Conservation (phyloP, 1,139 yeast genomes). For the Hansenula sp. region DNA sequence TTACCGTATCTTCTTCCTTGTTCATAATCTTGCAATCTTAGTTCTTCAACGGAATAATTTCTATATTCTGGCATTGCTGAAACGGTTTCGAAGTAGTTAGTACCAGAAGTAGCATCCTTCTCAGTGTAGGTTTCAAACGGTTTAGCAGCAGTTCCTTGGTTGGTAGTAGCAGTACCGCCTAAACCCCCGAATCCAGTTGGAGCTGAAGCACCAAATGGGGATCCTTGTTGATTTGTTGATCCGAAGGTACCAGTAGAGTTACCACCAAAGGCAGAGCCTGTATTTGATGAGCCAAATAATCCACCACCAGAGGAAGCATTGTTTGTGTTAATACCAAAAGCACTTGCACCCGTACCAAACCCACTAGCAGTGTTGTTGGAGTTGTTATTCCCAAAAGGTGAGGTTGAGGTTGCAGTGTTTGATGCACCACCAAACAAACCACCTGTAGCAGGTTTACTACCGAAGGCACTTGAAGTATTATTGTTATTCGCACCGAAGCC, state of each 20-base stretch:
- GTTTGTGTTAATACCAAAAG: slow-evolving; percentile 31
- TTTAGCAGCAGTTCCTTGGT: slow-evolving; percentile 69
- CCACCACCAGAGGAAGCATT: slow-evolving; percentile 24
- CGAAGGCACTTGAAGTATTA: slow-evolving; percentile 28
- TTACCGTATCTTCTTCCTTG: slow-evolving; percentile 26
- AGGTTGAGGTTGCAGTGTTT: slow-evolving; percentile 23
- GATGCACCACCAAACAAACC: slow-evolving; percentile 33
- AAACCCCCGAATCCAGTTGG: slow-evolving; percentile 29
- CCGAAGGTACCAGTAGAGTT: slow-evolving; percentile 16
- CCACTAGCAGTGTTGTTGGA: slow-evolving; percentile 21
- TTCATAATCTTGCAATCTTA: slow-evolving; percentile 84
- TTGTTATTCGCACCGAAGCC: slow-evolving; percentile 18
- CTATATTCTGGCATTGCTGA: slow-evolving; percentile 88
- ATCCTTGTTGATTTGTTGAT: slow-evolving; percentile 9
- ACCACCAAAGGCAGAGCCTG: slow-evolving; percentile 5
- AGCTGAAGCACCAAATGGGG: slow-evolving; percentile 15
- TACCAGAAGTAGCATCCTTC: slow-evolving; percentile 63
- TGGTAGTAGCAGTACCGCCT: slow-evolving; percentile 37
- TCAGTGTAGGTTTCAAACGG: slow-evolving; percentile 68
- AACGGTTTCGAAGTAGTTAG: slow-evolving; percentile 68
- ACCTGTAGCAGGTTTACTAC: slow-evolving; percentile 31
- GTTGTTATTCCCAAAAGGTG: slow-evolving; percentile 35
- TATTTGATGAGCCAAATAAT: slow-evolving; percentile 23
- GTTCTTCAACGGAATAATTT: slow-evolving; percentile 79
- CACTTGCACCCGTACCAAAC: slow-evolving; percentile 23